Base-by-base conservation (phyloP, 2,329 filamentous ascomycete genomes). In the Exophiala phaeomuriformis region DNA sequence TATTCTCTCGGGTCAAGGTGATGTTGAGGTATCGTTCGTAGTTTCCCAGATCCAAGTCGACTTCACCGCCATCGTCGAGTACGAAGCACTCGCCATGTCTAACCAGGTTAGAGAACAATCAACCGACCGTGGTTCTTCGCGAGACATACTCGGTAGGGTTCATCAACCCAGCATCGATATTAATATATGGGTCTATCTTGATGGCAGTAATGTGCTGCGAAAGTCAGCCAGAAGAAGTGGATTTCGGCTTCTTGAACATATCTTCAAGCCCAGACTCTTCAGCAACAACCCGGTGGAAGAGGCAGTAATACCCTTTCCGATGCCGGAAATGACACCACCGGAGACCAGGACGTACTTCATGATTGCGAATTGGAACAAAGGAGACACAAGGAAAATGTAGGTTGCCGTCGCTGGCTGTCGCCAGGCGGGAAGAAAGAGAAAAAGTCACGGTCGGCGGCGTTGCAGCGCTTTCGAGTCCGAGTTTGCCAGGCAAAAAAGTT, bases 51-150 rank as follows among this genome's bases (percentile, higher is more conserved):
- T 88, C 85, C 54, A 88, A 78, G 65, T 88, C 84, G 59, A 83
- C 80, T 70, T 88, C 86, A 62, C 86, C 86, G 59, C 88, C 88
- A 65, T 93, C 88, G 63, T 88, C 82, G 53, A 93, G 79, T 46
- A 96, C 90, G 67, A 91, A 95, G 62, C 86, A 85, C 73, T 95
- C 90, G 61, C 90, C 90, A 67, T 95, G 89, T 70, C 83, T 86
- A 61, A 43, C 49, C 28, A 42, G 42, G 48, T 55, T 54, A 53
- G 56, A 52, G 28, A 51, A 51, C 12, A 9, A 27, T n/a, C 4
- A 5, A 2, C 4, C 29, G 29, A 41, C 36, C 45, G 47, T 27
- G n/a, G 33, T 8, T 8, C 4, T 7, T 2, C 43, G 47, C 44
- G 29, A 36, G 65, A 45, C 71, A 58, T 71, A 81, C 77, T 84